Conservation (phyloP, 345 rosid species). For the Acer campestre region DNA sequence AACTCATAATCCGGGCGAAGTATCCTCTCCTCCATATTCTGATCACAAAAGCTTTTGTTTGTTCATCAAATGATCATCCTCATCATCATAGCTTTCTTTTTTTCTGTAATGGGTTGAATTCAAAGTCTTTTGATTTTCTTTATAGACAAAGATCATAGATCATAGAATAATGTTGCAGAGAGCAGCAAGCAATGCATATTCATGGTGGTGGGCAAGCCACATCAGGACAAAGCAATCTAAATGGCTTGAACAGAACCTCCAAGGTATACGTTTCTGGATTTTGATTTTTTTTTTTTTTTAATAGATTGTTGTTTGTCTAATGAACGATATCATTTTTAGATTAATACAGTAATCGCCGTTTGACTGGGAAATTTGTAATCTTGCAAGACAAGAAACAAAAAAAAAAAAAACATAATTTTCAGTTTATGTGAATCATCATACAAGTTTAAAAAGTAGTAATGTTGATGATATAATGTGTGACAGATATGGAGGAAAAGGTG, state of each 20-base stretch:
- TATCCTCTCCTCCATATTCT: conserved; percentile 33
- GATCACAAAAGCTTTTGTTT: not conserved
- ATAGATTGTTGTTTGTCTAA: not conserved
- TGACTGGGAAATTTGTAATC: not conserved
- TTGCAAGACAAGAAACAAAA: not conserved
- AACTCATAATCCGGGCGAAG: conserved; percentile 31
- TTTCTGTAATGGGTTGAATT: not conserved
- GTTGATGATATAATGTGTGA: not conserved
- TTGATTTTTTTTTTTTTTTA: not conserved
- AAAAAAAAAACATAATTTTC: not conserved
- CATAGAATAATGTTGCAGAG: conserved; percentile 56
- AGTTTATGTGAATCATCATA: not conserved
- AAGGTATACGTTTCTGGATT: conserved; percentile 38
- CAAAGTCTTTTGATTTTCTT: not conserved
- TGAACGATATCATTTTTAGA: not conserved
- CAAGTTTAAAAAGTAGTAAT: not conserved
- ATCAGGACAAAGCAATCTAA: conserved; percentile 83
- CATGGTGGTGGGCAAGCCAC: conserved; percentile 98
- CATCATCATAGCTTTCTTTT: not conserved
- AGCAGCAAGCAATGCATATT: conserved; percentile 80
- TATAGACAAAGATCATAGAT: not conserved
- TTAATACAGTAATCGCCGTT: not conserved
- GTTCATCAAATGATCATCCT: not conserved
- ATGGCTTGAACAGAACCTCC: conserved; percentile 83
- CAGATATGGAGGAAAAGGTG: conserved; percentile 83